These are phyloP conservation scores for Colletotrichum falcatum DNA, from an alignment of 2,329 filamentous ascomycete genomes.

Conservation along the genomic window DNA sequence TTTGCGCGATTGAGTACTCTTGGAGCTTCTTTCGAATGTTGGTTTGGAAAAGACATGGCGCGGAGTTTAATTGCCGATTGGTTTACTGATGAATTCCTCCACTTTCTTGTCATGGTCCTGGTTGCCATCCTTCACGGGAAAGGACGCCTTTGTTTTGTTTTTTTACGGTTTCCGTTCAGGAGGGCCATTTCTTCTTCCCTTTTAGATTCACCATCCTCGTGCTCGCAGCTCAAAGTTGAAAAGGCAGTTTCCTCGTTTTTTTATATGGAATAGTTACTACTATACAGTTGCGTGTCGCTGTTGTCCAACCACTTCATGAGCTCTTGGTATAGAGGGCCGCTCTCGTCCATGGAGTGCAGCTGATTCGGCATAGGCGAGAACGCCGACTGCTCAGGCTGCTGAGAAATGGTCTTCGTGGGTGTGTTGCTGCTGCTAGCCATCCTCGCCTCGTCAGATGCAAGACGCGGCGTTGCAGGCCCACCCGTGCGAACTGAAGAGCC, in stretches of 20 bases:
- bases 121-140: not conserved
- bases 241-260: not conserved
- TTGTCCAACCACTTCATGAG: constrained; percentile 54
- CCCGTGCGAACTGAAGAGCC: not conserved
- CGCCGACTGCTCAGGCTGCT: constrained; percentile 9
- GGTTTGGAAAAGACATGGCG: constrained; percentile 38
- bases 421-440: constrained; percentile 21
- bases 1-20: constrained; percentile 1
- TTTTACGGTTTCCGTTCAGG: not conserved
- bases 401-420: constrained; percentile 1
- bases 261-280: constrained; percentile 32
- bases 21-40: constrained; percentile 14
- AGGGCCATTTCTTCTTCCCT: not conserved
- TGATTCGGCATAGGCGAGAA: constrained; percentile 13
- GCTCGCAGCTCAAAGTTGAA: not conserved
- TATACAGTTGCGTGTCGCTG: constrained; percentile 44
- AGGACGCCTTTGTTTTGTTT: not conserved
- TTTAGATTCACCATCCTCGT: not conserved
- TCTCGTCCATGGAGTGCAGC: constrained; percentile 45
- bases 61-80: constrained; percentile 27
- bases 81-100: not conserved
- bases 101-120: not conserved
- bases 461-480: constrained; percentile 7
- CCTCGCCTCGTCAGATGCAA: constrained; percentile 13
- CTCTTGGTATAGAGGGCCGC: constrained; percentile 51